These are phyloP conservation scores for Fusarium avenaceum DNA, from an alignment of 2,329 filamentous ascomycete species.

Conservation along the genomic window DNA sequence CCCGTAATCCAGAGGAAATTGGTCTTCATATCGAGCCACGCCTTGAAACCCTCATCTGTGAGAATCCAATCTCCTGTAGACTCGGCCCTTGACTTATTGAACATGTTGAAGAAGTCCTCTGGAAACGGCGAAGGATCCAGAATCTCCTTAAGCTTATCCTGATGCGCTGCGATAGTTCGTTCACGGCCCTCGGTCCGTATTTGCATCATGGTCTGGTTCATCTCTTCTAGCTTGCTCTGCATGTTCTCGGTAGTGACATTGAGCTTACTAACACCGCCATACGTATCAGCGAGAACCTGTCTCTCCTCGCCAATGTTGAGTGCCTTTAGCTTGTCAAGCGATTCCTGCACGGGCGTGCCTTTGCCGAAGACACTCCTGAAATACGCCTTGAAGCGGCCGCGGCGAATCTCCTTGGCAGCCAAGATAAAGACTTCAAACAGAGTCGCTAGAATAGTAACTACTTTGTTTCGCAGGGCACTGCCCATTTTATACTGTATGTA, in stretches of 20 bases:
- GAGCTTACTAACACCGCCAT: slow-evolving; percentile 55
- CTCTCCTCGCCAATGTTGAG: slow-evolving; percentile 59
- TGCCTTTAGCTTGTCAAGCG: slow-evolving; percentile 57
- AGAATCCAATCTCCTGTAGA: slow-evolving; percentile 63
- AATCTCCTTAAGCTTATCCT: slow-evolving; percentile 57
- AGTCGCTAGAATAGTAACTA: slow-evolving; percentile 58
- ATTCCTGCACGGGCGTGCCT: slow-evolving; percentile 57
- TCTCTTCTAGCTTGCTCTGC: slow-evolving; percentile 52
- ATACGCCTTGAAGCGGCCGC: slow-evolving; percentile 58
- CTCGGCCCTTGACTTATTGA: slow-evolving; percentile 56
- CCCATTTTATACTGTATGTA: slow-evolving; percentile 58
- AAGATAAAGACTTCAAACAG: slow-evolving; percentile 62
- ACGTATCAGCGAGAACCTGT: slow-evolving; percentile 61
- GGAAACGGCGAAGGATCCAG: slow-evolving; percentile 59
- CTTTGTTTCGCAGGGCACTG: slow-evolving; percentile 54
- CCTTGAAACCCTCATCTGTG: slow-evolving; percentile 55
- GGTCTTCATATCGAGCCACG: slow-evolving; percentile 57
- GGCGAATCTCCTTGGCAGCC: slow-evolving; percentile 58
- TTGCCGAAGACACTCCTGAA: slow-evolving; percentile 57
- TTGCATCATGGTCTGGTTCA: slow-evolving; percentile 54
- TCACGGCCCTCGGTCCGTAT: slow-evolving; percentile 55
- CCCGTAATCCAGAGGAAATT: slow-evolving; percentile 61
- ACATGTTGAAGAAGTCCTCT: slow-evolving; percentile 58
- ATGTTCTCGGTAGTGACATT: slow-evolving; percentile 55
- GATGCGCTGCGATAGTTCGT: slow-evolving; percentile 50